Conservation (phyloP, 2,329 filamentous ascomycete species). For the Seiridium unicorne region DNA sequence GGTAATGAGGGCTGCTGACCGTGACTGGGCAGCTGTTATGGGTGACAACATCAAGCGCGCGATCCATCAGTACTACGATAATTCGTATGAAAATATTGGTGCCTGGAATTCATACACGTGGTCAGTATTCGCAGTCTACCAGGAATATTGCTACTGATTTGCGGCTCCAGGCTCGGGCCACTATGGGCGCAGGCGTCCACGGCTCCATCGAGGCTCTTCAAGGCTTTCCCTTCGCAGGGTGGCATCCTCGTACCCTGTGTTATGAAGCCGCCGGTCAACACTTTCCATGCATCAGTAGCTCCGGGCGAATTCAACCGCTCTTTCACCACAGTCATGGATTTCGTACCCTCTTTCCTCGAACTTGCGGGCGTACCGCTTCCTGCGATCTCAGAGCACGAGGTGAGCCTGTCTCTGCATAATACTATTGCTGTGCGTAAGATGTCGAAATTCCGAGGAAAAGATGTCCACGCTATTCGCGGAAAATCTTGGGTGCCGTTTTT, state of each 20-base stretch:
- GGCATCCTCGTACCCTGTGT: not conserved
- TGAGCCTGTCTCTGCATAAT: constrained; percentile 13
- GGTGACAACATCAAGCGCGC: constrained; percentile 13
- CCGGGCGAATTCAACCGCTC: not conserved
- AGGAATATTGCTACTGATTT: not conserved
- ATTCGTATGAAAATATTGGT: constrained; percentile 53
- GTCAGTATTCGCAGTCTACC: constrained; percentile 32
- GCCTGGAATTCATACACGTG: constrained; percentile 53
- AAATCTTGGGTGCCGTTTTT: constrained; percentile 15
- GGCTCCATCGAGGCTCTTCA: not conserved
- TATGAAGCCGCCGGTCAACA: not conserved
- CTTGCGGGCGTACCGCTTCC: constrained; percentile 41
- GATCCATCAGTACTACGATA: constrained; percentile 53
- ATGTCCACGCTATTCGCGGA: not conserved
- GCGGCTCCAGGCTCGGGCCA: not conserved
- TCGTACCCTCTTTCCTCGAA: constrained; percentile 46
- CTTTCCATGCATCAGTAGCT: not conserved
- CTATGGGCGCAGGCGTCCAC: not conserved
- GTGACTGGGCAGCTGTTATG: not conserved
- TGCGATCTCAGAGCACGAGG: constrained; percentile 16
- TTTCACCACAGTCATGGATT: constrained; percentile 53
- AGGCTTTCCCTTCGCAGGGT: not conserved
- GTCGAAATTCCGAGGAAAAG: not conserved
- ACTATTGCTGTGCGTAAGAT: constrained; percentile 11
- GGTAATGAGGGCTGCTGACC: not conserved